Base-by-base conservation (phyloP, 2,329 filamentous ascomycete genomes). In the Parastagonospora nodorum region DNA sequence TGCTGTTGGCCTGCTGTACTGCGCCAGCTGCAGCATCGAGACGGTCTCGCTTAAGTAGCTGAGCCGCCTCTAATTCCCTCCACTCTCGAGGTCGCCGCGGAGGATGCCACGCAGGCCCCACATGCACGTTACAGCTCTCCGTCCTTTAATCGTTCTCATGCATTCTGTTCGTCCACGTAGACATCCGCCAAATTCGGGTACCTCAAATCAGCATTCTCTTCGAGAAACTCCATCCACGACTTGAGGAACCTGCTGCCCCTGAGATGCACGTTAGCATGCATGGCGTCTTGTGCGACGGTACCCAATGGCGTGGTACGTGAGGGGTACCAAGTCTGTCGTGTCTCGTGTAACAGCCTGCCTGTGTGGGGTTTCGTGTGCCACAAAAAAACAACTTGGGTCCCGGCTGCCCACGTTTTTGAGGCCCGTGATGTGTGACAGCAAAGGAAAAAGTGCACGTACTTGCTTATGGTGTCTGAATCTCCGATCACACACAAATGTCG, bases 391-490 rank as follows among this genome's bases (percentile, higher is more conserved):
- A 43, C 28, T 46, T 42, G 43, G 33, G 38, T 45, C 44, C 37
- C 45, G 14, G 42, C 12, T 24, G 33, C 50, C 58, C 53, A 59
- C 51, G 45, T 52, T 53, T 44, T 49, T 44, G 50, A 39, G 43
- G 37, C 14, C 27, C 29, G 40, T 35, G 35, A 31, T 29, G 24
- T 15, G 49, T 43, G 35, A 39, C 14, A 46, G 48, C 14, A 14
- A 53, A 27, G 45, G 28, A 45, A 50, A 51, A 50, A 51, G 33
- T 48, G 42, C 40, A 85, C 89, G 83, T 80, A 96, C 89, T 84
- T 86, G 74, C 88, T 87, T 48, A 96, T 90, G 2, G 93, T 97
- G 72, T 97, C 94, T 51, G 91, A 94, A 74, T 99, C 94, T 38
- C 93, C 94, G 65, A 97, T 88, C 14, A 99, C 83, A 56, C 90